Percentiles rank a stretch among this genome's conserved stretches.
Evolutionary conservation across 1,284 basidiomycete genomes (phyloP).

Genomic region (Leccinum subfulvum): DNA sequence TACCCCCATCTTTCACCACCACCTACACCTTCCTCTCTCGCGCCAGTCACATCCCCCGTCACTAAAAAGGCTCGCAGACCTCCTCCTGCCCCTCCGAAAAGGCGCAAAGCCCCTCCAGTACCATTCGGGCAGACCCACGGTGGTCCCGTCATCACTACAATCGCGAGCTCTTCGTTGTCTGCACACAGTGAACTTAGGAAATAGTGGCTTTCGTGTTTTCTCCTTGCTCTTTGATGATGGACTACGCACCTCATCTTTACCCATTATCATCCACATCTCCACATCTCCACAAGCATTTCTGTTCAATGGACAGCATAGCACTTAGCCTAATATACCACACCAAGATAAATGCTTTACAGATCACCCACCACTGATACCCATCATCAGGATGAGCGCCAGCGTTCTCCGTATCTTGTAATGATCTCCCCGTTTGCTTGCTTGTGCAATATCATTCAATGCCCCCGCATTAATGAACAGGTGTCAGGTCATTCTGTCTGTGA

Average conservation of each 20-base stretch:
- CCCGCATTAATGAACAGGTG: not conserved
- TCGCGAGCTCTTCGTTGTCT: conserved; percentile 33
- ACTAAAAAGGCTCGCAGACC: conserved; percentile 27
- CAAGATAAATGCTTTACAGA: conserved; percentile 11
- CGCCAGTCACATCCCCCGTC: conserved; percentile 10
- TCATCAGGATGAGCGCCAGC: not conserved
- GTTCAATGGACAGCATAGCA: conserved; percentile 28
- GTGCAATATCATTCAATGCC: not conserved
- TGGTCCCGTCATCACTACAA: conserved; percentile 49
- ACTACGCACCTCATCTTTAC: conserved; percentile 9
- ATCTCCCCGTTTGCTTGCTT: not conserved
- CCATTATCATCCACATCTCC: conserved; percentile 9
- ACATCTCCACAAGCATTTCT: conserved; percentile 17
- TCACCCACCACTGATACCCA: conserved; percentile 4
- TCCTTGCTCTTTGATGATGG: conserved; percentile 6
- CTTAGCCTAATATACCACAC: conserved; percentile 13
- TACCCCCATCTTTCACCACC: conserved; percentile 20
- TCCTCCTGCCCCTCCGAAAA: conserved; percentile 56
- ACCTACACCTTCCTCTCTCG: conserved; percentile 16
- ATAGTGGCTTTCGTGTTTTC: conserved; percentile 8
- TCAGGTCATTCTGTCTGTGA: not conserved
- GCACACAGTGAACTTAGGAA: conserved; percentile 17
- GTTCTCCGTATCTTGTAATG: not conserved
- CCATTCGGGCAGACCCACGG: conserved; percentile 48
- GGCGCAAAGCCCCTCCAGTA: conserved; percentile 65